Base-by-base conservation (phyloP, 2,329 filamentous ascomycete genomes). In the Diaporthe ampelina region DNA sequence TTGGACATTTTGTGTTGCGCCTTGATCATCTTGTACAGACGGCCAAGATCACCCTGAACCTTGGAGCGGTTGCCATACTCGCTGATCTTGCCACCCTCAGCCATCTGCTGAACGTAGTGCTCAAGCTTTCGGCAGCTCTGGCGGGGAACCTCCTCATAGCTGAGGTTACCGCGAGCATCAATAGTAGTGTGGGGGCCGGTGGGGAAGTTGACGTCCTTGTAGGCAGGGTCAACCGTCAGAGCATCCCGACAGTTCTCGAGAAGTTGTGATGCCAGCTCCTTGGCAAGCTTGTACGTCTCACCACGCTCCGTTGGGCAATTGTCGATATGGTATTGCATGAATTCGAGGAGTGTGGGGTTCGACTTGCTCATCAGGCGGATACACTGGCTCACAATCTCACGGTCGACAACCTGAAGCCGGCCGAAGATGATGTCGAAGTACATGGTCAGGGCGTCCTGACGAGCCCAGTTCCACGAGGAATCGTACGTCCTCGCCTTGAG, bases 291-390 rank as follows among this genome's bases (percentile, higher is more conserved):
- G 85, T 99, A 99, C 1, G 97, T 99, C 86, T 99, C 97, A 74
- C 97, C 97, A 68, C 96, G 93, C 81, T 99, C 95, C 0, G 95
- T 95, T 0, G 97, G 97, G 86, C 96, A 98, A 87, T 98, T 97
- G 81, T 99, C 97, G 81, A 99, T 99, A 86, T 99, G 97, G 80
- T 99, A 98, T 83, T 99, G 97, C 97, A 99, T 99, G 85, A 98
- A 99, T 79, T 99, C 96, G 74, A 99, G 90, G 1, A 99, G 91
- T 48, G 94, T 93, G 3, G 97, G 97, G 83, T 98, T 99, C 45
- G 97, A 98, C 76, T 97, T 94, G 88, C 98, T 99, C 97, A 99
- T 99, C 85, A 99, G 97, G 78, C 95, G 94, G 81, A 99, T 98
- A 86, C 97, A 99, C 83, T 95, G 95, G 85, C 95, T 98, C 82